Conservation (phyloP, 2,329 filamentous ascomycete species). For the Geoglossum cookeanum region DNA sequence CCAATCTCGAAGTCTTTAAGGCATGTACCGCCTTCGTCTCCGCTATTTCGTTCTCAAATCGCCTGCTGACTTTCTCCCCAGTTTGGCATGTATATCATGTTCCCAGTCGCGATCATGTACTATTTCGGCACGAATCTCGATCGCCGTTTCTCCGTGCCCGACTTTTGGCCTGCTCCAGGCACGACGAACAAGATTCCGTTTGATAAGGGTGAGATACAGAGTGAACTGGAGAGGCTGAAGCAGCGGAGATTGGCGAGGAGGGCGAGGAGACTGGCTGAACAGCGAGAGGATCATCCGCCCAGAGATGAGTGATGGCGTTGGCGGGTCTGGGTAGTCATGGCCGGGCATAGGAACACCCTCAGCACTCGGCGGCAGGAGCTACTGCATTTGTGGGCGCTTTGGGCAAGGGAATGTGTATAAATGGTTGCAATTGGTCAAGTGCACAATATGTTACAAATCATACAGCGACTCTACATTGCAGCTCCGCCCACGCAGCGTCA, state of each 20-base stretch:
- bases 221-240: slow-evolving; percentile 58
- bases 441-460: slow-evolving; percentile 10
- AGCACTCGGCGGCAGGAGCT: not conserved
- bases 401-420: not conserved
- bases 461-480: slow-evolving; percentile 19
- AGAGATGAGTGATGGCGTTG: slow-evolving; percentile 12
- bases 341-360: not conserved
- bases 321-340: not conserved
- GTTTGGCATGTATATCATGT: slow-evolving; percentile 98
- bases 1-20: slow-evolving; percentile 92
- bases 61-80: slow-evolving; percentile 19
- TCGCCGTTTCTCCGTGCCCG: slow-evolving; percentile 66
- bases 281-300: slow-evolving; percentile 9
- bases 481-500: slow-evolving; percentile 21
- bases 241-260: slow-evolving; percentile 26
- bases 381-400: not conserved
- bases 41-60: not conserved
- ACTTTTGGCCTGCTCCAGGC: slow-evolving; percentile 80
- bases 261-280: slow-evolving; percentile 26
- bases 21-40: slow-evolving; percentile 27
- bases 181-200: slow-evolving; percentile 59
- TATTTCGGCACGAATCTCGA: slow-evolving; percentile 99
- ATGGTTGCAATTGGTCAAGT: not conserved
- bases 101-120: slow-evolving; percentile 98
- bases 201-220: slow-evolving; percentile 64